Conservation (phyloP, 2,329 filamentous ascomycete species). For the Stenocarpella maydis region DNA sequence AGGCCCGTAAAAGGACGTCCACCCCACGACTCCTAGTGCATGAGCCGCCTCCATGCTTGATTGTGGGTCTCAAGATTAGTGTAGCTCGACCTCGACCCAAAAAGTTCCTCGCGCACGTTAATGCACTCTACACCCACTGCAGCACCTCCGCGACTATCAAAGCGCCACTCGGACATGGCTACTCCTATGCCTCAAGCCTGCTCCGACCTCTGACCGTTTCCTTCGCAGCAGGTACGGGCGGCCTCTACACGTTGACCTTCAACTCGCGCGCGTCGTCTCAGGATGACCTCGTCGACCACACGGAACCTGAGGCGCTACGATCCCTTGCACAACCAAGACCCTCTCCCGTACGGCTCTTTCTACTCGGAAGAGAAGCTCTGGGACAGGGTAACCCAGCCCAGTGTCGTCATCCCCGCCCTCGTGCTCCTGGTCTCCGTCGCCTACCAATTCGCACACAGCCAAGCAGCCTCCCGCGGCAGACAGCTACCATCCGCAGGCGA, state of each 20-base stretch:
- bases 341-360: conserved; percentile 35
- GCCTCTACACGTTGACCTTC: conserved; percentile 7
- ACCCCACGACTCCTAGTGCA: not conserved
- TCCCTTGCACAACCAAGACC: conserved; percentile 17
- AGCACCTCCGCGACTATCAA: not conserved
- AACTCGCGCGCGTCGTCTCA: conserved; percentile 27
- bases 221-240: conserved; percentile 27
- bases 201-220: not conserved
- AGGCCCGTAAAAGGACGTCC: not conserved
- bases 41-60: not conserved
- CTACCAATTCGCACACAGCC: conserved; percentile 46
- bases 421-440: conserved; percentile 46
- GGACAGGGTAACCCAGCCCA: conserved; percentile 47
- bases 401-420: conserved; percentile 46
- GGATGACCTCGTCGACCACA: conserved; percentile 32
- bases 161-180: not conserved
- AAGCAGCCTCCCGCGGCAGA: conserved; percentile 36
- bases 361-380: conserved; percentile 40
- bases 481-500: conserved; percentile 48
- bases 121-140: not conserved
- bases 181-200: not conserved
- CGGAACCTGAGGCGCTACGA: conserved; percentile 28
- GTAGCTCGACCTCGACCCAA: conserved; percentile 21
- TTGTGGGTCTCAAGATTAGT: not conserved
- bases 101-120: conserved; percentile 12